Conservation (phyloP, 257 asterid species). For the Fraxinus excelsior region DNA sequence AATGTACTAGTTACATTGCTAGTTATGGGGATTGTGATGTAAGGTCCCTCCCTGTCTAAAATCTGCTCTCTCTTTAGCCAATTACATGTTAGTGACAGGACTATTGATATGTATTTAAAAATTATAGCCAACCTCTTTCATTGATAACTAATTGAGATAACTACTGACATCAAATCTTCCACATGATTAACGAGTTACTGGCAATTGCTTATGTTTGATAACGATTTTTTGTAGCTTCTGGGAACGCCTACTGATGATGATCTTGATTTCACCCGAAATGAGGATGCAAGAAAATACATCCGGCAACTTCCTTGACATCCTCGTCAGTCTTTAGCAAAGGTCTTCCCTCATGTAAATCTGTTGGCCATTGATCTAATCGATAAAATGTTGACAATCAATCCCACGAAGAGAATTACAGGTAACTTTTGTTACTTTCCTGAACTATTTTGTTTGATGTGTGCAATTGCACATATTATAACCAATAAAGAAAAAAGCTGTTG, state of each 20-base stretch:
- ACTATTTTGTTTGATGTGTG: neutral
- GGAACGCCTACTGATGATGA: too few relatives aligned
- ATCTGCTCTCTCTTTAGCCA: neutral
- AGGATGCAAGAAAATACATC: constrained; percentile 82
- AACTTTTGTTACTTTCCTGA: neutral
- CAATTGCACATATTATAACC: neutral
- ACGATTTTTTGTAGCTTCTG: constrained; percentile 56
- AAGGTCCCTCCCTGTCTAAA: neutral
- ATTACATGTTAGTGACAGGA: neutral
- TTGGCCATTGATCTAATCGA: constrained; percentile 86
- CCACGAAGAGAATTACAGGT: constrained; percentile 89
- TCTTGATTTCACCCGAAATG: constrained; percentile 63
- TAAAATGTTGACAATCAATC: constrained; percentile 83
- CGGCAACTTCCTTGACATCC: constrained; percentile 87
- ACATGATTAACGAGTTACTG: neutral
- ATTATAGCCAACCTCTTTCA: neutral
- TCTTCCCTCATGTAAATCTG: constrained; percentile 82
- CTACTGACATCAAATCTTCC: neutral
- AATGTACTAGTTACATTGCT: neutral
- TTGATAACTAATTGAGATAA: neutral
- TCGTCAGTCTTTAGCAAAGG: constrained; percentile 66
- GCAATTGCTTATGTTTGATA: neutral
- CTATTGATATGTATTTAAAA: neutral
- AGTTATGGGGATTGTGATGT: neutral
- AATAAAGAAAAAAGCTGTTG: neutral